Conservation (phyloP, 805 yeast genomes). For the Myxozyma neglecta region DNA sequence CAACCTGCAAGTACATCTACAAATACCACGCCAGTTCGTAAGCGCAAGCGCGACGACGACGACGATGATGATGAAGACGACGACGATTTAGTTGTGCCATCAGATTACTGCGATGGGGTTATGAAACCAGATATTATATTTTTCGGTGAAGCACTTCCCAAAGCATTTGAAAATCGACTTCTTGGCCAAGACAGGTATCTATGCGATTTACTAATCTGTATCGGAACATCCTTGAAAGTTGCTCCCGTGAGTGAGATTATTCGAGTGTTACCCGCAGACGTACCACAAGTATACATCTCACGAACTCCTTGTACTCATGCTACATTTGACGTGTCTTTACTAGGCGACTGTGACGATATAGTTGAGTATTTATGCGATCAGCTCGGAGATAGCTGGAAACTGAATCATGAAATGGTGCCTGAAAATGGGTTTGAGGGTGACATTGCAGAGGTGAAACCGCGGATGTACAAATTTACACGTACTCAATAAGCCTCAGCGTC, state of each 20-base stretch:
- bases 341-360: constrained; percentile 80
- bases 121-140: constrained; percentile 92
- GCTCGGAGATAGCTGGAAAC: constrained; percentile 60
- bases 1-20: constrained; percentile 42
- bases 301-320: constrained; percentile 72
- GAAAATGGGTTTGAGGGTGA: constrained; percentile 18
- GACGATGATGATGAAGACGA: constrained; percentile 38
- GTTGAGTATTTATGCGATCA: constrained; percentile 62
- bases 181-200: constrained; percentile 57
- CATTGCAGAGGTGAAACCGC: constrained; percentile 8
- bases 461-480: constrained; percentile 18
- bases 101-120: constrained; percentile 56
- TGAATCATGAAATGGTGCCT: constrained; percentile 29
- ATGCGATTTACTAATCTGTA: constrained; percentile 79
- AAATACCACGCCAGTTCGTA: neutral
- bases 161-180: constrained; percentile 57
- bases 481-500: neutral
- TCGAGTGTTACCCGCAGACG: constrained; percentile 64
- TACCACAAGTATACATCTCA: constrained; percentile 80
- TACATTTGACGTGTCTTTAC: constrained; percentile 71
- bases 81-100: constrained; percentile 36
- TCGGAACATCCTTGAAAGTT: constrained; percentile 89
- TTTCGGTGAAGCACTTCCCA: constrained; percentile 83
- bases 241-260: constrained; percentile 90
- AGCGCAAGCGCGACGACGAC: constrained; percentile 45